Evolutionary conservation across 2,329 filamentous ascomycete species (phyloP), one percentile per base, ranked within the genome.

Genomic region (Neonectria neomacrospora): DNA sequence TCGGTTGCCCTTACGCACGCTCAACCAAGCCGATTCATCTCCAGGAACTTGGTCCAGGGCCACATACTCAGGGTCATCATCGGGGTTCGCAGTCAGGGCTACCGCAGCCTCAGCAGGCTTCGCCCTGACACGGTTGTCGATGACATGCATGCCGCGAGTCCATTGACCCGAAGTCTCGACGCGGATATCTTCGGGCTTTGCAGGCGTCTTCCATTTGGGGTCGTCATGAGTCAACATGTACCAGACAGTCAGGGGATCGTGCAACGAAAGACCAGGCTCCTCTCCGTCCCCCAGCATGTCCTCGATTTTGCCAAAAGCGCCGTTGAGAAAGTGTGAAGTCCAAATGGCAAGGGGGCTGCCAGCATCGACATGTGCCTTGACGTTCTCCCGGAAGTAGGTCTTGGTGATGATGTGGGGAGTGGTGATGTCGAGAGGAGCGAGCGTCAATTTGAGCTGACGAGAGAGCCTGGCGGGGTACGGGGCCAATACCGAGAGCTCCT

Each of bases 91-190:
- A 66, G 82, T 76, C 71, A 81, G 68, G 50, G 78, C 73, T 30
- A 80, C 73, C 47, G 77, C 76, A 11, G 76, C 72, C 65, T 82
- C 81, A 11, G 79, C 83, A 6, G 82, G 83, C 74, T 88, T 87
- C 66, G 80, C 82, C 57, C 88, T 80, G 39, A 80, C 79, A 47
- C 96, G 86, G 37, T 88, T 85, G 81, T 99, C 96, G 42, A 94
- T 83, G 32, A 98, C 85, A 74, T 94, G 94, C 90, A 96, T 94
- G 1, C 96, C 95, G 60, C 93, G 85, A 48, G 94, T 97, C 96
- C 96, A 99, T 81, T 98, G 96, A 2, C 95, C 96, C 2, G 87
- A 82, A 0, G 94, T 96, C 80, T 99, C 96, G 42, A 99, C 83
- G 20, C 96, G 86, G 59, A 99, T 90, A 76, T 99, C 96, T 77